Percentiles rank a stretch among this genome's conserved stretches.
Conservation (phyloP, 495 filamentous ascomycete species). For the Aspergillus olivimuriae region DNA sequence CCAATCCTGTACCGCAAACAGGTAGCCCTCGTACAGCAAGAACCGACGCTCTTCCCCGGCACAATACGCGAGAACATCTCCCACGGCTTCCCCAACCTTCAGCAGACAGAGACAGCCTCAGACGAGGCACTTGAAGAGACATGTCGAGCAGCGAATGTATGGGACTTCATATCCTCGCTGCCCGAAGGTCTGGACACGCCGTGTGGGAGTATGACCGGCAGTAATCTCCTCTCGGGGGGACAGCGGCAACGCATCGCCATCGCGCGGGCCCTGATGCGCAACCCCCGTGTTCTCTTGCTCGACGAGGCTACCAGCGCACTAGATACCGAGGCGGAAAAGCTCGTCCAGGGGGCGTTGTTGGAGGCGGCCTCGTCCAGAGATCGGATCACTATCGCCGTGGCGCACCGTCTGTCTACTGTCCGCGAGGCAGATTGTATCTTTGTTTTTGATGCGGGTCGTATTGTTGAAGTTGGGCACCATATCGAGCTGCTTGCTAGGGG, state of each 20-base stretch:
- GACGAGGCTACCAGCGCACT: constrained; percentile 57
- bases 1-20: constrained; percentile 17
- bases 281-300: constrained; percentile 41
- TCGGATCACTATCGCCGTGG: constrained; percentile 33
- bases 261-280: constrained; percentile 42
- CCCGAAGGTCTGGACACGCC: constrained; percentile 25
- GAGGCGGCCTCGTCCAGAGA: constrained; percentile 26
- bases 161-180: constrained; percentile 27
- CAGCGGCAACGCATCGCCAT: constrained; percentile 47
- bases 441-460: constrained; percentile 4
- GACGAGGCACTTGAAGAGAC: constrained; percentile 19
- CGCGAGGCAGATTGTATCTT: constrained; percentile 4
- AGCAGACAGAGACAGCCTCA: constrained; percentile 4
- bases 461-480: constrained; percentile 1
- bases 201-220: constrained; percentile 12
- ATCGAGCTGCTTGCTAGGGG: background rate
- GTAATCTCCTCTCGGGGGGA: constrained; percentile 30
- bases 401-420: constrained; percentile 18
- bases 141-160: constrained; percentile 24
- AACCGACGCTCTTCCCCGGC: constrained; percentile 32
- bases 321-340: constrained; percentile 42
- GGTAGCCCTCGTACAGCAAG: constrained; percentile 35
- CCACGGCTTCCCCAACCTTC: constrained; percentile 3
- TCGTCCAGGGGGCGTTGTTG: constrained; percentile 30
- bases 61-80: constrained; percentile 41